Conservation (phyloP, 495 filamentous ascomycete species). For the Penicillium goetzii region DNA sequence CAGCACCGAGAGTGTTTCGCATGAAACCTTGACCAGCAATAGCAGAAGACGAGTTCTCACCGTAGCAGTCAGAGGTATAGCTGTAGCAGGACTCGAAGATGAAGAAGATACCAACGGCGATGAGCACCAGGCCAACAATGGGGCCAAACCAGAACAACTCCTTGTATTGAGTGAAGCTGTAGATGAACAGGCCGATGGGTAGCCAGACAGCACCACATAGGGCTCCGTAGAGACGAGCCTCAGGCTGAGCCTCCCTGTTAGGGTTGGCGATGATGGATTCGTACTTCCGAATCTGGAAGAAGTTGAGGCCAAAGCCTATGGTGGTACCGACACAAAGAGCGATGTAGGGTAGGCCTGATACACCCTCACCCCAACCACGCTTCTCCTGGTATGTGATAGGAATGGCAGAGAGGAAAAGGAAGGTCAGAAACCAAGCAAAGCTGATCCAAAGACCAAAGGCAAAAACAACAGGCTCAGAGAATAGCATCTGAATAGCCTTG, state of each 20-base stretch:
- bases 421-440: constrained; percentile 72
- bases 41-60: constrained; percentile 48
- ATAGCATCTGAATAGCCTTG: constrained; percentile 69
- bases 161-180: constrained; percentile 74
- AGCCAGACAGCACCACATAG: constrained; percentile 70
- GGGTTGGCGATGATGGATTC: constrained; percentile 62
- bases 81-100: constrained; percentile 50
- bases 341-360: constrained; percentile 75
- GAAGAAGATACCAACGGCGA: constrained; percentile 53
- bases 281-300: constrained; percentile 61
- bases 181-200: constrained; percentile 75
- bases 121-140: constrained; percentile 53
- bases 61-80: constrained; percentile 52
- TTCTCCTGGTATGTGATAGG: constrained; percentile 75
- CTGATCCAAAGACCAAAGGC: constrained; percentile 74
- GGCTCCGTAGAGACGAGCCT: constrained; percentile 64
- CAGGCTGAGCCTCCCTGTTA: constrained; percentile 51
- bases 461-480: constrained; percentile 74
- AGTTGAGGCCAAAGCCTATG: constrained; percentile 62
- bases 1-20: constrained; percentile 53
- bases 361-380: constrained; percentile 66
- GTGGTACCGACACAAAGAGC: constrained; percentile 67
- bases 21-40: constrained; percentile 55
- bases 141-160: constrained; percentile 67
- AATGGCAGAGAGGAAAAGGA: constrained; percentile 74